These are phyloP conservation scores for Aureobasidium sp. DNA, from an alignment of 2,329 filamentous ascomycete genomes.

Conservation along the genomic window DNA sequence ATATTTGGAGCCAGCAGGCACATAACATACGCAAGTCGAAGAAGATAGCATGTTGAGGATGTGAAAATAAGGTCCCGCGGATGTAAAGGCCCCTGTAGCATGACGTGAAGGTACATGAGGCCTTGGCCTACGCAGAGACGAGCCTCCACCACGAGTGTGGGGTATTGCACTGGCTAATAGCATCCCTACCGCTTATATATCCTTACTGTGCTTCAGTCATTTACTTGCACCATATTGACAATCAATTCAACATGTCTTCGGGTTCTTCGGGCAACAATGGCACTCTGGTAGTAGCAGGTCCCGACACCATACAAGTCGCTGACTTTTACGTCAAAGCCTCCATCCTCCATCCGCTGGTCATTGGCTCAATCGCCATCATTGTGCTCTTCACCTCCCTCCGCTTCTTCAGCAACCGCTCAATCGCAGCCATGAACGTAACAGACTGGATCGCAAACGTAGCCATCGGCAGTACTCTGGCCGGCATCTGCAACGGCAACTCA, in stretches of 20 bases:
- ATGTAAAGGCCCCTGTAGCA: not conserved
- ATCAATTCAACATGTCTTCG: not conserved
- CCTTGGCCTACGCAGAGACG: not conserved
- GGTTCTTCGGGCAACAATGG: not conserved
- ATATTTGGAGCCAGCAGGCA: not conserved
- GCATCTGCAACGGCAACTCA: not conserved
- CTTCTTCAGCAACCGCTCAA: not conserved
- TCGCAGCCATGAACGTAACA: conserved; percentile 1
- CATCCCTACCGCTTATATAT: not conserved
- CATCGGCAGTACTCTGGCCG: not conserved
- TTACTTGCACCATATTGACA: not conserved
- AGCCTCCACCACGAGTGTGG: not conserved
- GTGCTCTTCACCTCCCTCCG: not conserved
- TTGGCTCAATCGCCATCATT: not conserved
- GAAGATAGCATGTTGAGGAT: not conserved
- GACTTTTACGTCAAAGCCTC: conserved; percentile 1
- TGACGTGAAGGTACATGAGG: not conserved
- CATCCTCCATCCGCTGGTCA: not conserved
- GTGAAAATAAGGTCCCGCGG: not conserved
- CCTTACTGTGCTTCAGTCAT: not conserved
- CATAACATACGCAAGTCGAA: not conserved
- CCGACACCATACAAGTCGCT: not conserved
- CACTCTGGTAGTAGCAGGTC: not conserved
- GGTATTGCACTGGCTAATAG: not conserved
- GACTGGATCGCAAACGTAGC: conserved; percentile 2